A percentile compares a stretch with the other conserved stretches of the same genome.
Evolutionary conservation across 2,329 filamentous ascomycete genomes (phyloP).

Genomic region (Myriosclerotinia duriaeana): DNA sequence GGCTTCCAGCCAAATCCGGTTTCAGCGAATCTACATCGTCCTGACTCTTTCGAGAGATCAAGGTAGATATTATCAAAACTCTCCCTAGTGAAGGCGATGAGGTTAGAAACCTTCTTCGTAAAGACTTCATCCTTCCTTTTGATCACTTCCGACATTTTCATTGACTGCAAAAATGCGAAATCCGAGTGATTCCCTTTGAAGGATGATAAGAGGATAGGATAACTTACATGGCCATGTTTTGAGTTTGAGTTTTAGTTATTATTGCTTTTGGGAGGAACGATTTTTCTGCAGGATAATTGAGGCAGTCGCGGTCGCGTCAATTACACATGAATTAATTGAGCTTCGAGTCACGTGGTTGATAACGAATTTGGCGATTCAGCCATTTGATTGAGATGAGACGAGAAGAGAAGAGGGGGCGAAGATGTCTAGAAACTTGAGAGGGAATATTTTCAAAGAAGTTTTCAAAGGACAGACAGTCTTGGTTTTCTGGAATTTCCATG

Average conservation of each 20-base stretch:
- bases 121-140: background rate
- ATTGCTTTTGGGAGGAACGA: constrained; percentile 12
- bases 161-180: background rate
- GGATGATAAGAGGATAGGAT: background rate
- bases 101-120: constrained; percentile 24
- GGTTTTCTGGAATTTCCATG: too few species aligned
- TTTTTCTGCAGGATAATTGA: constrained; percentile 13
- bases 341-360: background rate
- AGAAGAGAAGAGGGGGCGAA: background rate
- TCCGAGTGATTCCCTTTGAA: background rate
- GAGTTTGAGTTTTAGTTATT: background rate
- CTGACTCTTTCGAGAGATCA: constrained; percentile 87
- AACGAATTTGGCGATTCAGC: background rate
- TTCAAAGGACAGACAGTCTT: too few species aligned
- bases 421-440: too few species aligned
- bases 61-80: constrained; percentile 97
- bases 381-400: background rate
- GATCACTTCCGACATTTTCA: background rate
- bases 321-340: constrained; percentile 18
- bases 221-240: constrained; percentile 25
- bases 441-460: too few species aligned
- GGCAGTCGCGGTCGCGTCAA: constrained; percentile 16
- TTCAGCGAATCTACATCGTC: constrained; percentile 93
- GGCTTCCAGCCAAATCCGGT: constrained; percentile 96
- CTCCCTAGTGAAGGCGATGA: constrained; percentile 54